Evolutionary conservation across 352 stramenopile genomes (phyloP).

Genomic region (Discostella stelligera): DNA sequence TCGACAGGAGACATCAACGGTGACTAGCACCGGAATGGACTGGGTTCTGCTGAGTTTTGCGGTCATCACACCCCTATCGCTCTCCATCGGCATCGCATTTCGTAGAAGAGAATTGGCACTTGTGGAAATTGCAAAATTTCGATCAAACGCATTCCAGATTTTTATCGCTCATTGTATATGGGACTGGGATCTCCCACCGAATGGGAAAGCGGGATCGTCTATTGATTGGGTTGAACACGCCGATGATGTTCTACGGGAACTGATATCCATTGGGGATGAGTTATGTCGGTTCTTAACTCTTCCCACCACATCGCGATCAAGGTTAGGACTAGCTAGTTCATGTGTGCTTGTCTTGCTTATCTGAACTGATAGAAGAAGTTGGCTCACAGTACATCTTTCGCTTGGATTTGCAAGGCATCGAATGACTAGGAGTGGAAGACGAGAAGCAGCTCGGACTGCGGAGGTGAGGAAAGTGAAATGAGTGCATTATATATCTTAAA

Average conservation of each 20-base stretch:
- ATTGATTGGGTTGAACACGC: constrained; percentile 65
- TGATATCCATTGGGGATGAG: constrained; percentile 61
- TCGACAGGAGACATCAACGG: constrained; percentile 2
- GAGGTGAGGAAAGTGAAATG: constrained; percentile 21
- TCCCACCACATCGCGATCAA: constrained; percentile 53
- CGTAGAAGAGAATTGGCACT: constrained; percentile 56
- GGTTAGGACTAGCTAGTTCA: constrained; percentile 11
- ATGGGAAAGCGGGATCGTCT: constrained; percentile 25
- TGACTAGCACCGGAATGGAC: constrained; percentile 52
- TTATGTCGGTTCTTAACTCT: constrained; percentile 66
- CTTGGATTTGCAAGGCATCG: constrained; percentile 44
- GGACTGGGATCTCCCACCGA: constrained; percentile 48
- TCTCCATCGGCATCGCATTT: constrained; percentile 58
- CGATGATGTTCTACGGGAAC: constrained; percentile 52
- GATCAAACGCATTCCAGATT: constrained; percentile 55
- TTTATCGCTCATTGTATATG: constrained; percentile 56
- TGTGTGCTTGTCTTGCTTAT: not conserved
- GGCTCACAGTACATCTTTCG: not conserved
- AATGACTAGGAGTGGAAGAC: constrained; percentile 45
- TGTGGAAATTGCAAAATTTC: constrained; percentile 53
- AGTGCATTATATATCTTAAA: constrained; percentile 4
- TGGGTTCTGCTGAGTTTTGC: constrained; percentile 68
- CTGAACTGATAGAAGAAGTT: not conserved
- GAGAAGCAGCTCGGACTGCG: constrained; percentile 49
- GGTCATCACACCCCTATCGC: constrained; percentile 54